Percentiles rank a stretch among this genome's conserved stretches.
Conservation (phyloP, 352 stramenopile genomes). For the Globisporangium splendens region DNA sequence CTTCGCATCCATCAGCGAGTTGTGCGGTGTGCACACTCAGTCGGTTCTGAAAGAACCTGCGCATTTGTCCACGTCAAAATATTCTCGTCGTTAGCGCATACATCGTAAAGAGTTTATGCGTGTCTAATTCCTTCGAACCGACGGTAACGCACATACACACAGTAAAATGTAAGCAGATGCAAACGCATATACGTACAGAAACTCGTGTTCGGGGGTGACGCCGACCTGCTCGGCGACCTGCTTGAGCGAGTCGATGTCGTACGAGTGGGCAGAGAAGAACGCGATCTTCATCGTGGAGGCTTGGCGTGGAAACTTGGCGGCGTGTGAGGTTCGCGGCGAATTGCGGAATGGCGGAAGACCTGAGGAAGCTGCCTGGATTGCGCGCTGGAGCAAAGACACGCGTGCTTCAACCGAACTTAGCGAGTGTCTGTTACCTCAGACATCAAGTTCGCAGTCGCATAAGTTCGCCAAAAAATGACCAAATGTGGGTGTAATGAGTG, state of each 20-base stretch:
- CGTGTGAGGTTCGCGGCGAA: neutral
- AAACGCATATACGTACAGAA: slow-evolving; percentile 28
- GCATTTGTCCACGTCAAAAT: too few relatives aligned
- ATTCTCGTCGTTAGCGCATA: too few relatives aligned
- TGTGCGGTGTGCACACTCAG: slow-evolving; percentile 45
- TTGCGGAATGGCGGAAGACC: too few relatives aligned
- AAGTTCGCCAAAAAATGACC: too few relatives aligned
- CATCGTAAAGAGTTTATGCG: too few relatives aligned
- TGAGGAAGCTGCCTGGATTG: too few relatives aligned
- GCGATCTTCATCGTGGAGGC: slow-evolving; percentile 59
- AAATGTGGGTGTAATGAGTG: too few relatives aligned
- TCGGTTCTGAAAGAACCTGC: slow-evolving; percentile 53
- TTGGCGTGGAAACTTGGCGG: neutral
- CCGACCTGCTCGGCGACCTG: slow-evolving; percentile 33
- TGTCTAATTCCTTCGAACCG: neutral
- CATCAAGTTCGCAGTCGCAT: neutral
- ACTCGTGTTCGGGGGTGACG: slow-evolving; percentile 40
- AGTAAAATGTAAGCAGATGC: slow-evolving; percentile 1
- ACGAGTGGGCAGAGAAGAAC: slow-evolving; percentile 74
- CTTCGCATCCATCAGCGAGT: slow-evolving; percentile 55
- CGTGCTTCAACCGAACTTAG: neutral
- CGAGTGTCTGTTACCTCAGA: neutral
- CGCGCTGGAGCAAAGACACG: neutral
- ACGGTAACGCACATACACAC: neutral
- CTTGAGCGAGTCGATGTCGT: slow-evolving; percentile 67